Evolutionary conservation across 805 yeast species (phyloP).

Genomic region (Ogataea zsoltii): DNA sequence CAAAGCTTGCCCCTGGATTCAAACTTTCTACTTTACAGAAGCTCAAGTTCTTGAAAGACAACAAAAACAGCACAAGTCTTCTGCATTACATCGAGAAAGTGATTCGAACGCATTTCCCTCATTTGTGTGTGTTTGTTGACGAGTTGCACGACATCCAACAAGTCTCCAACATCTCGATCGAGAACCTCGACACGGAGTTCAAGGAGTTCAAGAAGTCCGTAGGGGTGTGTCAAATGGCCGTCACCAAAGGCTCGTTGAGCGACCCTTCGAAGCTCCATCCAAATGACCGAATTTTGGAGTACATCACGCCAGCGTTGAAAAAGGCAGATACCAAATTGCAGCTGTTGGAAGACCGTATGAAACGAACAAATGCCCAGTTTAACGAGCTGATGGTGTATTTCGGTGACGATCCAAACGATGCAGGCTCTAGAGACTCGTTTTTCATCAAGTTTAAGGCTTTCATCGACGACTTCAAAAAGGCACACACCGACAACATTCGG

Average conservation of each 20-base stretch:
- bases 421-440: constrained; percentile 57
- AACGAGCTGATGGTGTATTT: constrained; percentile 64
- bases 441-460: constrained; percentile 63
- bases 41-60: constrained; percentile 70
- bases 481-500: constrained; percentile 62
- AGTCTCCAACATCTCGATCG: constrained; percentile 62
- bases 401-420: constrained; percentile 64
- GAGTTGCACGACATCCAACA: constrained; percentile 56
- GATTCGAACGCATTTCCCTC: constrained; percentile 65
- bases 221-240: constrained; percentile 50
- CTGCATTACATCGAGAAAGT: constrained; percentile 74
- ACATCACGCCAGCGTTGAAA: constrained; percentile 42
- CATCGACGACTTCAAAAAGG: constrained; percentile 59
- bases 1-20: constrained; percentile 71
- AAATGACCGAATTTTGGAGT: constrained; percentile 56
- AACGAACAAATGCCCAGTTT: constrained; percentile 50
- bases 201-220: constrained; percentile 52
- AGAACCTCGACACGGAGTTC: constrained; percentile 61
- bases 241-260: constrained; percentile 65
- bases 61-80: constrained; percentile 66
- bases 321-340: constrained; percentile 44
- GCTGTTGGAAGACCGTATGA: constrained; percentile 50
- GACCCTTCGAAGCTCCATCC: constrained; percentile 67
- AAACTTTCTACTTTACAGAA: constrained; percentile 68
- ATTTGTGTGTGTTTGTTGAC: constrained; percentile 57